Evolutionary conservation across 345 rosid species (phyloP).

Genomic region (Pistacia atlantica): DNA sequence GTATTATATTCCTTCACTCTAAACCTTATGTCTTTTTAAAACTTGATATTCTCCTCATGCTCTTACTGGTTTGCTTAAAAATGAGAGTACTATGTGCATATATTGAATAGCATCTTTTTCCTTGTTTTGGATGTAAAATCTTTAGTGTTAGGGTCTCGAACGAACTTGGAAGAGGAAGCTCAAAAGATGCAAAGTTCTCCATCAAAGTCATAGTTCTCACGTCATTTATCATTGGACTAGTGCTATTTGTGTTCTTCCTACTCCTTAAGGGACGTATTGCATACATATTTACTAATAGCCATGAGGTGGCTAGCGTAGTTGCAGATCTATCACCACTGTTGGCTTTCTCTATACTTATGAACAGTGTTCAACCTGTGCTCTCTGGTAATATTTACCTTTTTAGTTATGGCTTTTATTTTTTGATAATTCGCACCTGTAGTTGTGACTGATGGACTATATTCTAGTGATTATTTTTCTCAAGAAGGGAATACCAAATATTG

Average conservation of each 20-base stretch:
- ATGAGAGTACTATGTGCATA: too few species aligned
- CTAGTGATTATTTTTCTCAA: not conserved
- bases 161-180: conserved; percentile 74
- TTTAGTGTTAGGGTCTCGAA: conserved; percentile 80
- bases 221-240: conserved; percentile 60
- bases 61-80: too few species aligned
- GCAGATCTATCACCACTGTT: conserved; percentile 72
- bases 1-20: not conserved
- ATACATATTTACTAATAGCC: conserved; percentile 58
- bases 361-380: conserved; percentile 86
- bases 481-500: not conserved
- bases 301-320: conserved; percentile 60
- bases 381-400: conserved; percentile 46
- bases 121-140: conserved; percentile 12
- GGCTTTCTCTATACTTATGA: conserved; percentile 70
- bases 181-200: conserved; percentile 60
- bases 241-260: conserved; percentile 48
- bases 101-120: too few species aligned
- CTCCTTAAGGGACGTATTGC: conserved; percentile 57
- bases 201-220: conserved; percentile 36
- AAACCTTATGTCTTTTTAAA: not conserved
- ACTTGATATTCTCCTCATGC: not conserved
- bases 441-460: not conserved
- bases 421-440: not conserved
- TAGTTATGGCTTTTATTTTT: too few species aligned